Evolutionary conservation across 345 rosid genomes (phyloP), one percentile per base, ranked within the genome.

Genomic region (Leavenworthia alabamica): DNA sequence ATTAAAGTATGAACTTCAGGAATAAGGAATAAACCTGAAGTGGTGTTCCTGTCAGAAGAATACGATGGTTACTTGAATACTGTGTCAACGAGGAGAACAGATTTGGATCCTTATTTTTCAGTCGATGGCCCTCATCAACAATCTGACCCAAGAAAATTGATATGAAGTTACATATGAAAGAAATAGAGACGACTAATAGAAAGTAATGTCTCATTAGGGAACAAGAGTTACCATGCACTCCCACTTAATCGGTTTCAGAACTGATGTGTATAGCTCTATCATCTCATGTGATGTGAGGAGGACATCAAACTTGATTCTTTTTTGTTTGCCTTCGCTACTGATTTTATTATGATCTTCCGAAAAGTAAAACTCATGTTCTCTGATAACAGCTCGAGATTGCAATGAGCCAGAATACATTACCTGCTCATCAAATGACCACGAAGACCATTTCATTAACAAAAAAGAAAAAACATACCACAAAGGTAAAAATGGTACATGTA

Each of bases 81-180:
- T 90, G 99, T 73, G 81, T 94, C 83, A 94, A 39, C n/a, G 96
- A 82, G 59, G 78, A 76, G 78, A 90, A 94, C 71, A 94, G 80
- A 75, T 90, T 94, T 27, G 99, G 90, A 65, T 94, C 99, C 80
- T 94, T 94, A 64, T 94, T 94, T 83, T 94, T 94, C 37, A 94
- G 82, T 23, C 99, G 95, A 79, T 94, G 99, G 56, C 99, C 99
- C 81, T 94, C 99, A 80, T 94, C 99, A 60, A 94, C 99, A 70
- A 94, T 94, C 99, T 94, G 77, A 64, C 75, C 31, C 62, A 36
- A 27, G 16, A 68, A 81, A 64, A 28, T 48, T 57, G 56, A 48
- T 31, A 40, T 63, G 67, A 52, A 64, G 67, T 41, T 63, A 59
- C 55, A 51, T 56, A 11, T 17, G 71, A 15, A 37, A 41, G 27